Percentiles rank a stretch among this genome's conserved stretches.
Conservation (phyloP, 352 stramenopile genomes). For the Globisporangium mamillatum region DNA sequence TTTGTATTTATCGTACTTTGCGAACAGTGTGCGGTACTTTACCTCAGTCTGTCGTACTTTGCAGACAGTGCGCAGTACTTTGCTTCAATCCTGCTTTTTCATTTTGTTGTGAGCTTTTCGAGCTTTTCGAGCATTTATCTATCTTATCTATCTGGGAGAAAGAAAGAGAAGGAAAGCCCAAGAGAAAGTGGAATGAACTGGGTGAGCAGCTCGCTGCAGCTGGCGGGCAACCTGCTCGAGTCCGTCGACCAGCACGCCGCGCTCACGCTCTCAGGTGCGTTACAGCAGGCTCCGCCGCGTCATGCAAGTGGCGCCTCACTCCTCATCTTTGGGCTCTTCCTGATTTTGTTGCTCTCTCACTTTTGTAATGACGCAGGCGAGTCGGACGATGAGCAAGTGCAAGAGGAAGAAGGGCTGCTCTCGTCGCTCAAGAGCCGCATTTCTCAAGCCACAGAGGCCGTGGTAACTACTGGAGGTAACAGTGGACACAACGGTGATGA, state of each 20-base stretch:
- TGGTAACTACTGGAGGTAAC: constrained; percentile 19
- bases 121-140: background rate
- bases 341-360: background rate
- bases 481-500: background rate
- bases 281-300: background rate
- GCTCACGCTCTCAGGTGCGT: constrained; percentile 50
- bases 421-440: constrained; percentile 13
- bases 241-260: constrained; percentile 84
- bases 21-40: background rate
- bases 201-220: constrained; percentile 80
- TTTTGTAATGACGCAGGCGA: constrained; percentile 21
- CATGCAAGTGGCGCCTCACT: background rate
- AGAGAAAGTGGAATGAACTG: constrained; percentile 58
- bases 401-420: constrained; percentile 13
- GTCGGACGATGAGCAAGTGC: constrained; percentile 7
- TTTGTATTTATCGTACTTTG: background rate
- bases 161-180: background rate
- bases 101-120: background rate
- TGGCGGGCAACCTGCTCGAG: constrained; percentile 78
- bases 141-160: background rate
- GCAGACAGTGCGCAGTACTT: background rate
- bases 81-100: background rate
- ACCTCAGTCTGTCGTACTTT: background rate
- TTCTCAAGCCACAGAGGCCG: constrained; percentile 13
- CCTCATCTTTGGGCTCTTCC: background rate